Evolutionary conservation across 208 protist species (phyloP), one percentile per base, ranked within the genome.

Genomic region (Crithidia brevicula): DNA sequence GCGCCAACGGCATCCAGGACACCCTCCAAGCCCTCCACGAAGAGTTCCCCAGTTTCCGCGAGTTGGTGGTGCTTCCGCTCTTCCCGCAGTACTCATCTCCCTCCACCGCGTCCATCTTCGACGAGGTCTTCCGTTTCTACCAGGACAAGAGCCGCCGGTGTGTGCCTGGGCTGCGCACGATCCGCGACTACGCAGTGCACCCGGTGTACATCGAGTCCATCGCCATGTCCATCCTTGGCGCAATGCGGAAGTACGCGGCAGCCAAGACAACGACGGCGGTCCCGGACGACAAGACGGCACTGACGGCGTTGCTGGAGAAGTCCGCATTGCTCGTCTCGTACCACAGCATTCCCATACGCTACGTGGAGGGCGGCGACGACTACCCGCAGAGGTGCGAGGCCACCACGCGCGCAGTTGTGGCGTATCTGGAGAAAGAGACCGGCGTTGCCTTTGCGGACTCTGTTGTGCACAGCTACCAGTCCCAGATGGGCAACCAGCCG

Each of bases 41-140:
- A 3, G 72, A 78, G 23, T 59, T 58, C n/a, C 46, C 62, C 2
- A 42, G 40, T 2, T 3, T 68, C 9, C 40, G 34, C 13, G 36
- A 67, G 20, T 16, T 87, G 4, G 63, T 85, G 13, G 67, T 90
- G 20, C 45, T 83, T 13, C 81, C 85, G 1, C 51, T 81, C 15
- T 85, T 82, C 53, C 78, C 85, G 11, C 81, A 87, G 73, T 85
- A 86, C 70, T 64, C 67, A 42, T 72, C 77, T 40, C 71, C 73
- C 11, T 72, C 75, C 0, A 72, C 69, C 2, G 79, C 68, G 1
- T 54, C 52, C 61, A 62, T 77, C 33, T 83, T 78, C 20, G 81
- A 90, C 42, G 77, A 71, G 50, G 79, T 83, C 13, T 74, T 78
- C n/a, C 42, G 57, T 27, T 74, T 67, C 65, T 60, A 72, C 28